A percentile compares a stretch with the other conserved stretches of the same genome.
Evolutionary conservation across 345 rosid genomes (phyloP).

Genomic region (Populus deltoides): DNA sequence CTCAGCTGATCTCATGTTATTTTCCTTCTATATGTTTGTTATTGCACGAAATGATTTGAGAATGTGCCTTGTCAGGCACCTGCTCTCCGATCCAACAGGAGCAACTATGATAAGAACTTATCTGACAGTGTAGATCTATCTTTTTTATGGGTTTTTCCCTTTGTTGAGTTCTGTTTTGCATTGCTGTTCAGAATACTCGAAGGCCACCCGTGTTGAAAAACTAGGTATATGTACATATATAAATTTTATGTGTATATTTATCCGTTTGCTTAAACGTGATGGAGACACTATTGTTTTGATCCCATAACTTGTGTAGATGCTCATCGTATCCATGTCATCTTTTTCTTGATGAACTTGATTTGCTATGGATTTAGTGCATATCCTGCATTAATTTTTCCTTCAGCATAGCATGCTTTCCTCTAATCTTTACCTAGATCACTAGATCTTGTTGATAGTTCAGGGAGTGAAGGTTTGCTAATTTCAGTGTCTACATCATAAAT

Average conservation of each 20-base stretch:
- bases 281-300: neutral
- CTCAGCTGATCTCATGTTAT: slow-evolving; percentile 72
- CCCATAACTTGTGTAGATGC: neutral
- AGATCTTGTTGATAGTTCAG: too few species aligned
- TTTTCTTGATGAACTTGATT: too few species aligned
- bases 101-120: slow-evolving; percentile 88
- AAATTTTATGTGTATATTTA: neutral
- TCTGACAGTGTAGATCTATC: slow-evolving; percentile 36
- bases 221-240: slow-evolving; percentile 16
- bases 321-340: neutral
- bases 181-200: neutral
- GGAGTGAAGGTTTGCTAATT: too few species aligned
- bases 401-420: too few species aligned
- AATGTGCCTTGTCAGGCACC: slow-evolving; percentile 72
- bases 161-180: slow-evolving; percentile 4
- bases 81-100: slow-evolving; percentile 83
- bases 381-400: too few species aligned
- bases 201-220: neutral
- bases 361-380: too few species aligned
- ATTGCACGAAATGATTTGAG: slow-evolving; percentile 77
- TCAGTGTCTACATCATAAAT: too few species aligned
- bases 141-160: neutral
- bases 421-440: too few species aligned
- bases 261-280: neutral
- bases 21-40: slow-evolving; percentile 78